Conservation (phyloP, 1,284 basidiomycete species). For the Polyporus tsugae region DNA sequence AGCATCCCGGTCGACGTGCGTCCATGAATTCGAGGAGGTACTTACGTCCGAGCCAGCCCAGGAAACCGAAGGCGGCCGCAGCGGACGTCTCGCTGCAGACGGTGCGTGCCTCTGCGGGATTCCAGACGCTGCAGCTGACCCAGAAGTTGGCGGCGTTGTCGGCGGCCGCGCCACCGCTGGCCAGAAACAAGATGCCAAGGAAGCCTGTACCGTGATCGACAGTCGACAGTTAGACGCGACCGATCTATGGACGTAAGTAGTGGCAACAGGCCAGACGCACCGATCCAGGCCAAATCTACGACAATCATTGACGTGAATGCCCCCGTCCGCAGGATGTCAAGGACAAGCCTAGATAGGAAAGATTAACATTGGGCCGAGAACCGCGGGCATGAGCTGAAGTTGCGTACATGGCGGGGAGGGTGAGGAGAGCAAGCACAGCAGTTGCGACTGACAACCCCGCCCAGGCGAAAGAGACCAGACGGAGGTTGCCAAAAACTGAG, state of each 20-base stretch:
- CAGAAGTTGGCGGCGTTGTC: slow-evolving; percentile 27
- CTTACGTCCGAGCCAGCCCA: slow-evolving; percentile 30
- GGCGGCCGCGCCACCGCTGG: slow-evolving; percentile 29
- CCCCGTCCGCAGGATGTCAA: slow-evolving; percentile 32
- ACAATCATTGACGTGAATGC: slow-evolving; percentile 40
- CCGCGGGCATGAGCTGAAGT: not conserved
- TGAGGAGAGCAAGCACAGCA: slow-evolving; percentile 31
- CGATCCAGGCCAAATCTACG: slow-evolving; percentile 36
- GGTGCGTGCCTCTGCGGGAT: slow-evolving; percentile 16
- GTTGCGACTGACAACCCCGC: slow-evolving; percentile 35
- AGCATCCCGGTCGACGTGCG: not conserved
- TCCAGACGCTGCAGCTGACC: slow-evolving; percentile 21
- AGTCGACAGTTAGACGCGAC: slow-evolving; percentile 5
- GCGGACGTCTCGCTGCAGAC: slow-evolving; percentile 30
- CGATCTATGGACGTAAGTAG: too few relatives aligned
- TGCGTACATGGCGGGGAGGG: slow-evolving; percentile 37
- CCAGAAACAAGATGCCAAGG: slow-evolving; percentile 29
- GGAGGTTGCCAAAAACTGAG: slow-evolving; percentile 7
- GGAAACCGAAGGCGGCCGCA: slow-evolving; percentile 28
- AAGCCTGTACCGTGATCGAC: slow-evolving; percentile 21
- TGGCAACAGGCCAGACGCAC: slow-evolving; percentile 20
- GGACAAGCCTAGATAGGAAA: slow-evolving; percentile 25
- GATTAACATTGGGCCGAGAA: not conserved
- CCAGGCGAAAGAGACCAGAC: slow-evolving; percentile 30
- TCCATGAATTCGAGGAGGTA: not conserved